phyloP scores from a whole-genome alignment of 2,329 filamentous ascomycete genomes.

The Dothideomycetes sp. region DNA sequence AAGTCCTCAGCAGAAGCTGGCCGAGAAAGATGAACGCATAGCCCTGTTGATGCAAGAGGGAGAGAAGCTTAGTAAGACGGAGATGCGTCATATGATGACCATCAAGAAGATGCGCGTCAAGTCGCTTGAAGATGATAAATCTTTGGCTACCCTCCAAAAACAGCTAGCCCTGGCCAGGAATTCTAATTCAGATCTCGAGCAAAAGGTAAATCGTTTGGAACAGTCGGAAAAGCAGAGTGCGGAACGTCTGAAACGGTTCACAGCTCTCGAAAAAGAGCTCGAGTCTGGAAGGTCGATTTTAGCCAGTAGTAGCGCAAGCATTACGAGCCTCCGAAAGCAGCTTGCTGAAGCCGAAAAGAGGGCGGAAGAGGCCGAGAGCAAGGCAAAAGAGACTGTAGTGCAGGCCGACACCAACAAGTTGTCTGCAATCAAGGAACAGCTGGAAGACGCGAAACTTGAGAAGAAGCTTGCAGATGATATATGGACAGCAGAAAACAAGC shows the following conservation, averaged over 20 bases:
- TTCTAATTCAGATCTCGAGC: slow-evolving; percentile 49
- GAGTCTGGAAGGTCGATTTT: slow-evolving; percentile 54
- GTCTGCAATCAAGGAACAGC: slow-evolving; percentile 51
- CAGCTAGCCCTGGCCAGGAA: slow-evolving; percentile 60
- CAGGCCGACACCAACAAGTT: slow-evolving; percentile 53
- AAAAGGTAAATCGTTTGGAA: slow-evolving; percentile 54
- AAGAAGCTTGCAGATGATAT: slow-evolving; percentile 67
- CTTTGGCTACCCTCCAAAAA: slow-evolving; percentile 42
- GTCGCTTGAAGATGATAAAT: slow-evolving; percentile 43
- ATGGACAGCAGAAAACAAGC: slow-evolving; percentile 57
- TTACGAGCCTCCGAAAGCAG: slow-evolving; percentile 61
- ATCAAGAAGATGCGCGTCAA: slow-evolving; percentile 68
- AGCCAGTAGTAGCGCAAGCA: slow-evolving; percentile 53
- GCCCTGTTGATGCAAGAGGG: slow-evolving; percentile 87
- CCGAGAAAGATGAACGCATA: slow-evolving; percentile 85
- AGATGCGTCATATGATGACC: slow-evolving; percentile 72
- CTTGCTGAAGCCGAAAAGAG: slow-evolving; percentile 58
- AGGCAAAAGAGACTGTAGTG: slow-evolving; percentile 57
- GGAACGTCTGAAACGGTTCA: slow-evolving; percentile 45
- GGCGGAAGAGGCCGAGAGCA: slow-evolving; percentile 57
- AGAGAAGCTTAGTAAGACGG: slow-evolving; percentile 73
- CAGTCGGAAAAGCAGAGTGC: slow-evolving; percentile 46
- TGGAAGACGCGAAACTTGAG: slow-evolving; percentile 61
- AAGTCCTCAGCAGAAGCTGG: slow-evolving; percentile 66
- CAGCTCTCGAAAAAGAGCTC: slow-evolving; percentile 48